phyloP scores from a whole-genome alignment of 257 asterid genomes.

The Solanum chiquidenum region DNA sequence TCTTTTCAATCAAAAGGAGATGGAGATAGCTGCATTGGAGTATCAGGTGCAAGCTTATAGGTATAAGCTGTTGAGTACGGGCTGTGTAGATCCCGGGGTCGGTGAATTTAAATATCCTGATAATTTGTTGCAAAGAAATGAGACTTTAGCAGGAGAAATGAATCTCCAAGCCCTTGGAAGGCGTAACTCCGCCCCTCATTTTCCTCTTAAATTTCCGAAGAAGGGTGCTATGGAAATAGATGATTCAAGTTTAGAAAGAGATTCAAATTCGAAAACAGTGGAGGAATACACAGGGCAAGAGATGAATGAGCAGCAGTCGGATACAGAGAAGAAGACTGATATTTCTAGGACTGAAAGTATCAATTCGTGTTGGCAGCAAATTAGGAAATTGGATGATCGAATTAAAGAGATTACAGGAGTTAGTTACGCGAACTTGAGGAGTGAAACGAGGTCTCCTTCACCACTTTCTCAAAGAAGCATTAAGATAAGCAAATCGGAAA shows the following conservation, averaged over 20 bases:
- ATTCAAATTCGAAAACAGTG: conserved; percentile 6
- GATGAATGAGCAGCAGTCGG: conserved; percentile 10
- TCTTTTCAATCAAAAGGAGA: conserved; percentile 66
- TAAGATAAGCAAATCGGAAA: conserved; percentile 2
- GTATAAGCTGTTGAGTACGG: conserved; percentile 52
- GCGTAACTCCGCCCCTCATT: conserved; percentile 52
- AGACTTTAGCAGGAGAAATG: conserved; percentile 19
- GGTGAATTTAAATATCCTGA: conserved; percentile 46
- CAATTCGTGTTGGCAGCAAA: conserved; percentile 51
- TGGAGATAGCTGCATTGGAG: conserved; percentile 72
- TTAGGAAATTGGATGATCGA: conserved; percentile 38
- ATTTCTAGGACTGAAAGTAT: conserved; percentile 22
- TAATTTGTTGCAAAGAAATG: conserved; percentile 37
- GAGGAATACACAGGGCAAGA: conserved; percentile 32
- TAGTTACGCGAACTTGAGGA: conserved; percentile 12
- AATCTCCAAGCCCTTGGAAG: conserved; percentile 24
- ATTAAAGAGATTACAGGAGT: conserved; percentile 64
- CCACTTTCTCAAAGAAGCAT: conserved; percentile 20
- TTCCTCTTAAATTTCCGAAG: conserved; percentile 18
- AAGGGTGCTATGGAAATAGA: conserved; percentile 33
- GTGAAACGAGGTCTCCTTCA: conserved; percentile 30
- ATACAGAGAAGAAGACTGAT: conserved; percentile 33
- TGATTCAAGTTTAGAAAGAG: conserved; percentile 23
- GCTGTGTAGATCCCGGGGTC: conserved; percentile 43
- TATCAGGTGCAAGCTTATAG: conserved; percentile 57